Evolutionary conservation across 73 alveolate genomes (phyloP).

Genomic region (Urostyla sp.): DNA sequence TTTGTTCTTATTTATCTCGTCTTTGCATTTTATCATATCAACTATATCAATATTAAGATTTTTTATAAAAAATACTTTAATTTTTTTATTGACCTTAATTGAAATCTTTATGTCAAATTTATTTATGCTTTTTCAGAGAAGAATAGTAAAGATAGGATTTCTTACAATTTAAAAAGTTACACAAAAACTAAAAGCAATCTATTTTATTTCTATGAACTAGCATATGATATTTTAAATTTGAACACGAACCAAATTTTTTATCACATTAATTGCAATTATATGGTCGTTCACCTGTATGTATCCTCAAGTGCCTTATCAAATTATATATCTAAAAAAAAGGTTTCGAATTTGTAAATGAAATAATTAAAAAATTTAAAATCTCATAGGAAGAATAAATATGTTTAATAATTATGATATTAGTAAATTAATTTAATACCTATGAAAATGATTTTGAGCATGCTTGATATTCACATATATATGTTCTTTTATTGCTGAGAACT

Average conservation of each 20-base stretch:
- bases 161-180: neutral
- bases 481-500: slow-evolving; percentile 65
- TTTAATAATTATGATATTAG: too few relatives aligned
- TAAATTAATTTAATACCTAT: slow-evolving; percentile 1
- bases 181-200: slow-evolving; percentile 18
- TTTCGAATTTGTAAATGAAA: too few relatives aligned
- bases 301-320: slow-evolving; percentile 65
- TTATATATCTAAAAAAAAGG: slow-evolving; percentile 38
- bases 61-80: neutral
- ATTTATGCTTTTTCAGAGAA: slow-evolving; percentile 16
- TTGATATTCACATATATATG: slow-evolving; percentile 44
- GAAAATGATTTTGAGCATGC: slow-evolving; percentile 61
- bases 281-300: slow-evolving; percentile 71
- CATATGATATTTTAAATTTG: slow-evolving; percentile 64
- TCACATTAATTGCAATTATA: slow-evolving; percentile 53
- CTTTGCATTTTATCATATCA: slow-evolving; percentile 29
- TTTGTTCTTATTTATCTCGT: neutral
- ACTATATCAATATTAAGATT: neutral
- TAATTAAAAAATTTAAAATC: neutral
- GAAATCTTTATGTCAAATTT: neutral
- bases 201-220: slow-evolving; percentile 58
- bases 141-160: slow-evolving; percentile 5
- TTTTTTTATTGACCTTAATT: slow-evolving; percentile 6
- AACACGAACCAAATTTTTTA: slow-evolving; percentile 66
- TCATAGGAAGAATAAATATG: neutral